phyloP scores from a whole-genome alignment of 2,329 filamentous ascomycete genomes.

The Fusarium ambrosium region DNA sequence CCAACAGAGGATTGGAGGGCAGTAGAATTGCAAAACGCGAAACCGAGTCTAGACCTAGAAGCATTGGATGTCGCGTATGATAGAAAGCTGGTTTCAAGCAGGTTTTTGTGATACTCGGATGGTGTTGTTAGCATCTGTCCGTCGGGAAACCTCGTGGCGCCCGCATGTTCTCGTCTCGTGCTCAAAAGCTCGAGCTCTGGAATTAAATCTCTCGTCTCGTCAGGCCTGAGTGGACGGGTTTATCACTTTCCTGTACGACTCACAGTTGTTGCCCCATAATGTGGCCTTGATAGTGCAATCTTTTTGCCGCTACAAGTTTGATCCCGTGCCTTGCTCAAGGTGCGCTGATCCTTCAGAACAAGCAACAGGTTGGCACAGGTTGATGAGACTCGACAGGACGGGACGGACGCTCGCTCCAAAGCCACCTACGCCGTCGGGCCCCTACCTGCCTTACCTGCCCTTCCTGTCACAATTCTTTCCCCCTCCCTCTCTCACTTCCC shows the following conservation, averaged over 20 bases:
- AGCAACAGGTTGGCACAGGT: background rate
- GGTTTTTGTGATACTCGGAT: slow-evolving; percentile 26
- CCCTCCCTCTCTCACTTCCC: slow-evolving; percentile 15
- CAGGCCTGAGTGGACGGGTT: slow-evolving; percentile 5
- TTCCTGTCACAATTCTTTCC: slow-evolving; percentile 21
- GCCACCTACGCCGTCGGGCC: slow-evolving; percentile 37
- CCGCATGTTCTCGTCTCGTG: slow-evolving; percentile 31
- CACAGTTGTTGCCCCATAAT: slow-evolving; percentile 37
- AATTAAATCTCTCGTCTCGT: slow-evolving; percentile 44
- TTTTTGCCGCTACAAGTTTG: slow-evolving; percentile 32
- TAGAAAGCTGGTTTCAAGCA: slow-evolving; percentile 26
- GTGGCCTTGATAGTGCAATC: slow-evolving; percentile 37
- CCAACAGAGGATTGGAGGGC: slow-evolving; percentile 18
- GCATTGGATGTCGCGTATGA: slow-evolving; percentile 14
- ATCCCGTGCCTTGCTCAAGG: slow-evolving; percentile 42
- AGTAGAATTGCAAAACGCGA: slow-evolving; percentile 22
- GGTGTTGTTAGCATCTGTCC: slow-evolving; percentile 13
- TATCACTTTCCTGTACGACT: slow-evolving; percentile 26
- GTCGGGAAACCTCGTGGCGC: slow-evolving; percentile 2
- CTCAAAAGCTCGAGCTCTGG: slow-evolving; percentile 18
- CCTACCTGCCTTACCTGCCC: slow-evolving; percentile 27
- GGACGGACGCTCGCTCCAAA: slow-evolving; percentile 12
- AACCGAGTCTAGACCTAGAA: slow-evolving; percentile 3
- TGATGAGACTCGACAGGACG: slow-evolving; percentile 12
- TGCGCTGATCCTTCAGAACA: slow-evolving; percentile 37